These are phyloP conservation scores for Suillus weaverae DNA, from an alignment of 768 basidiomycete species.

Conservation along the genomic window DNA sequence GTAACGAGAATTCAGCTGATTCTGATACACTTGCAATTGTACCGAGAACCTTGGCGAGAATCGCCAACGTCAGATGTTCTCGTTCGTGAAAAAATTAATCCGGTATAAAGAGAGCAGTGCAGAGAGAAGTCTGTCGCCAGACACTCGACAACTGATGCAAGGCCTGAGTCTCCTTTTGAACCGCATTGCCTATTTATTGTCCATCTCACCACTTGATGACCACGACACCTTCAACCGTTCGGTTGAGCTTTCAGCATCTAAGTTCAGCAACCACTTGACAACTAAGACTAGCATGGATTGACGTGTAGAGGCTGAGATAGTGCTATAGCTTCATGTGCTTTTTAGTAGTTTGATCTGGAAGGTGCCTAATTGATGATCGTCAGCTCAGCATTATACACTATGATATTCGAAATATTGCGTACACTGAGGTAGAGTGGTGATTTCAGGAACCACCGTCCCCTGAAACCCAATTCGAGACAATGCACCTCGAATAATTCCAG, in stretches of 20 bases:
- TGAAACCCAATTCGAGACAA: constrained; percentile 76
- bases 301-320: not conserved
- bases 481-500: constrained; percentile 83
- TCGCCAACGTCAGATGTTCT: not conserved
- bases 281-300: not conserved
- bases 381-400: not conserved
- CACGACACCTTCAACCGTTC: not conserved
- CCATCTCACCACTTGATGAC: not conserved
- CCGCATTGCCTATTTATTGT: not conserved
- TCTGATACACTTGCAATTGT: not conserved
- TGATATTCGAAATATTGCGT: constrained; percentile 18
- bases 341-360: constrained; percentile 83
- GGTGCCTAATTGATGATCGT: constrained; percentile 50
- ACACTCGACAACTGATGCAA: not conserved
- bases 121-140: not conserved
- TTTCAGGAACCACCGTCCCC: constrained; percentile 75
- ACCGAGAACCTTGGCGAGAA: not conserved
- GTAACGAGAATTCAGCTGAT: not conserved
- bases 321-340: constrained; percentile 35
- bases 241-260: not conserved
- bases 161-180: not conserved
- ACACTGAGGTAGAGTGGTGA: constrained; percentile 86
- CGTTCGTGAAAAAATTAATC: not conserved
- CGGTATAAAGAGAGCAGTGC: not conserved
- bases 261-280: not conserved